Percentiles rank a stretch among this genome's conserved stretches.
phyloP scores from a whole-genome alignment of 169 alveolate genomes.

The Plasmodium falciparum region DNA sequence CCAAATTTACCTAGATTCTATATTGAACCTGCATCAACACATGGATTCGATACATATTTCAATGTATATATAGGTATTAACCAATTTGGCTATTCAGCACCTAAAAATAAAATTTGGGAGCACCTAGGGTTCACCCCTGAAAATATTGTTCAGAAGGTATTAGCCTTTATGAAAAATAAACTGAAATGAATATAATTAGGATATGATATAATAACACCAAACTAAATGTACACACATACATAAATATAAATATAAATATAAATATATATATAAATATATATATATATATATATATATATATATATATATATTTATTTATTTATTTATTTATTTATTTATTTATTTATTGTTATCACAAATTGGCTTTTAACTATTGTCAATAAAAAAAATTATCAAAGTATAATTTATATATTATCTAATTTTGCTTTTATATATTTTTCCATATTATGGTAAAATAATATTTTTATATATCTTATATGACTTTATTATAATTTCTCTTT shows the following conservation, averaged over 20 bases:
- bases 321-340: no score
- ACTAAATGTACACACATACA: background rate
- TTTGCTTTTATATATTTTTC: no score
- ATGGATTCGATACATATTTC: conserved; percentile 76
- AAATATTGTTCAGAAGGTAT: conserved; percentile 42
- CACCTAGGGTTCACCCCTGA: conserved; percentile 70
- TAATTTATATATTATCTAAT: no score
- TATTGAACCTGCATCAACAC: conserved; percentile 77
- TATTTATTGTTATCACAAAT: no score
- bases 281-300: background rate
- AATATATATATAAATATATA: background rate
- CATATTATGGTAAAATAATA: no score
- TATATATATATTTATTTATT: background rate
- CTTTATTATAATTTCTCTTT: no score
- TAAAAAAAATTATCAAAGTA: no score
- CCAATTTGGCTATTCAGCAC: conserved; percentile 79
- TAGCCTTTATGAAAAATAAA: conserved; percentile 20
- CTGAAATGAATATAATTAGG: background rate
- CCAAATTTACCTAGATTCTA: conserved; percentile 38
- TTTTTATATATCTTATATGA: no score
- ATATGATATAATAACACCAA: no score
- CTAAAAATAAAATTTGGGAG: conserved; percentile 75
- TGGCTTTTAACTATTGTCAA: no score
- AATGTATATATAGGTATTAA: conserved; percentile 67
- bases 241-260: background rate